Evolutionary conservation across 192 early-diverging fungal species (phyloP).

Genomic region (Globomyces pollinis-pini): DNA sequence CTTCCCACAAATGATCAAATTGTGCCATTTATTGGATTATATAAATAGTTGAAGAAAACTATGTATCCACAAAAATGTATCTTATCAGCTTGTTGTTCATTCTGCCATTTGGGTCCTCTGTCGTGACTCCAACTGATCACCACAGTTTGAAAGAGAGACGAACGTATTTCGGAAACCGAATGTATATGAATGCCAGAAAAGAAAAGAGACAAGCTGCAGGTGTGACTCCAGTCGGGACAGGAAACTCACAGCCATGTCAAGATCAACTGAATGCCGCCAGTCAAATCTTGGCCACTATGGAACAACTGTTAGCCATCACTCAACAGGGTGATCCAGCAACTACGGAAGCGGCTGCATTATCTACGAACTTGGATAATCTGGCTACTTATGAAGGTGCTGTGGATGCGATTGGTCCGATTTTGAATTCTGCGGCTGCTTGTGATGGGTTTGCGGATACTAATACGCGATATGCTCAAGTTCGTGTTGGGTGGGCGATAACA

Average conservation of each 20-base stretch:
- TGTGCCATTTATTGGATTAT: too few species aligned
- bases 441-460: neutral
- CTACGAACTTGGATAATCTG: neutral
- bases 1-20: too few species aligned
- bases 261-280: neutral
- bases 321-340: neutral
- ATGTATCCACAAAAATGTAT: too few species aligned
- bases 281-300: neutral
- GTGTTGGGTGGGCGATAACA: neutral
- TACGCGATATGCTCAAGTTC: neutral
- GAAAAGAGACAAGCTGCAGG: too few species aligned
- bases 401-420: neutral
- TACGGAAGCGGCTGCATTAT: neutral
- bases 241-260: neutral
- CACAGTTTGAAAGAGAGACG: too few species aligned
- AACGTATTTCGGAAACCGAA: too few species aligned
- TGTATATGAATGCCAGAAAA: too few species aligned
- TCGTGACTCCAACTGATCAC: too few species aligned
- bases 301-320: neutral
- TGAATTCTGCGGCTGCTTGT: neutral
- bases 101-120: too few species aligned
- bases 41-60: too few species aligned
- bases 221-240: constrained; percentile 1
- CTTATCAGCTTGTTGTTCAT: too few species aligned
- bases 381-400: constrained; percentile 2